A percentile compares a stretch with the other conserved stretches of the same genome.
Evolutionary conservation across 495 filamentous ascomycete species (phyloP).

Genomic region (Xylaria acuta): DNA sequence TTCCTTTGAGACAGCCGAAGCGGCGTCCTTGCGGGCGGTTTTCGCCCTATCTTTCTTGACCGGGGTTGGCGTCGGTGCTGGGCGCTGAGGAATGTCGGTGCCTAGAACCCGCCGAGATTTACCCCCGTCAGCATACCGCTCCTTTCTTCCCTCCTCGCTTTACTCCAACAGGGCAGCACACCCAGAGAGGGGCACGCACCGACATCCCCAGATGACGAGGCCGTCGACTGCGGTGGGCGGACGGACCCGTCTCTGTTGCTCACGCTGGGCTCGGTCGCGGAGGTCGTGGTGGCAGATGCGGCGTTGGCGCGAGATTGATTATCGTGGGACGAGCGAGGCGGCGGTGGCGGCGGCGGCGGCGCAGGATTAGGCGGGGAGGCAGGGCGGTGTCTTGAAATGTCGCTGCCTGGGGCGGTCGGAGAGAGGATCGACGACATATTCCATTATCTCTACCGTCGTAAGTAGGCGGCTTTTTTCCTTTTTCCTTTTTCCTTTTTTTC

Average conservation of each 20-base stretch:
- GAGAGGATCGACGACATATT: constrained; percentile 25
- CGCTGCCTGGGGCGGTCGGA: constrained; percentile 18
- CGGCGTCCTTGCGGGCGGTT: constrained; percentile 35
- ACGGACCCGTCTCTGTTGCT: neutral
- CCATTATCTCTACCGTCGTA: constrained; percentile 10
- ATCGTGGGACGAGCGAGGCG: constrained; percentile 9
- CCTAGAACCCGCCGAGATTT: constrained; percentile 27
- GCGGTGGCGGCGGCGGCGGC: neutral
- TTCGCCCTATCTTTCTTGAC: constrained; percentile 34
- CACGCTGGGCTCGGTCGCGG: constrained; percentile 7
- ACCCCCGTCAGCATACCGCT: constrained; percentile 19
- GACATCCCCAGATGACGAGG: constrained; percentile 13
- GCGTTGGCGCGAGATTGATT: neutral
- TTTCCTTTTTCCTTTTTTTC: neutral
- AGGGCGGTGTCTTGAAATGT: constrained; percentile 13
- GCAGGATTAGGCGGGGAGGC: neutral
- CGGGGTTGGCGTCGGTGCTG: constrained; percentile 21
- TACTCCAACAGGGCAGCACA: neutral
- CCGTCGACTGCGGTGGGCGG: constrained; percentile 1
- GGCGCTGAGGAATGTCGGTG: constrained; percentile 28
- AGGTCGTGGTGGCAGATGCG: neutral
- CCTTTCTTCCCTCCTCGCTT: neutral
- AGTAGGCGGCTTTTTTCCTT: neutral
- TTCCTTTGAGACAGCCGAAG: constrained; percentile 37
- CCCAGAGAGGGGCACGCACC: constrained; percentile 20